Conservation (phyloP, 306 rosid genomes). For the Citrullus amarus region DNA sequence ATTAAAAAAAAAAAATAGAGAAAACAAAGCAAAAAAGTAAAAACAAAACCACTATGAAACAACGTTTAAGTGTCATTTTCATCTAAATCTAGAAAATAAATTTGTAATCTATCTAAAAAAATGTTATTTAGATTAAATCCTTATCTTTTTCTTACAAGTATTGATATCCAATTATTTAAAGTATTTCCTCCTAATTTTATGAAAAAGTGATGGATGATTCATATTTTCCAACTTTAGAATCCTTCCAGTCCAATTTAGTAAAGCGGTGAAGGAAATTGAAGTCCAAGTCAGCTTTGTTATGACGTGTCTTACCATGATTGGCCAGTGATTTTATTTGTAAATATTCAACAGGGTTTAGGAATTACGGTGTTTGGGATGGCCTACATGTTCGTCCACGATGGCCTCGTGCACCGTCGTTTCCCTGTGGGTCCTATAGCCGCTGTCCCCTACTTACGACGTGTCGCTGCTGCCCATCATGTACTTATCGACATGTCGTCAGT, state of each 20-base stretch:
- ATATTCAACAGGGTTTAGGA: slow-evolving; percentile 54
- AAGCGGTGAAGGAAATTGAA: background rate
- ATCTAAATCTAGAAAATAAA: background rate
- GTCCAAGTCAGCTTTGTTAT: background rate
- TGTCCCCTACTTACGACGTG: slow-evolving; percentile 69
- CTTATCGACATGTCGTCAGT: background rate
- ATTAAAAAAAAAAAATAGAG: no score
- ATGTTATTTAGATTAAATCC: background rate
- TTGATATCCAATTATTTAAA: background rate
- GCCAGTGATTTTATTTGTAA: background rate
- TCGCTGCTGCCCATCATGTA: slow-evolving; percentile 86
- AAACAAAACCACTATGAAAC: no score
- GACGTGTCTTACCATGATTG: background rate
- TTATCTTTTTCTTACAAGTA: background rate
- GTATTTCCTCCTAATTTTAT: background rate
- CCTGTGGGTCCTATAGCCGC: slow-evolving; percentile 86
- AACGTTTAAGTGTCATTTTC: background rate
- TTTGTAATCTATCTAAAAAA: background rate
- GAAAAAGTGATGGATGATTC: background rate
- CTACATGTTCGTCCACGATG: slow-evolving; percentile 94
- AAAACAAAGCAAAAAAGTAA: no score
- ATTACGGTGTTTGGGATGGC: slow-evolving; percentile 86
- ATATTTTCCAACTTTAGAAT: background rate
- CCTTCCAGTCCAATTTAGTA: background rate
- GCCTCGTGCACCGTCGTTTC: slow-evolving; percentile 78